Base-by-base conservation (phyloP, 2,329 filamentous ascomycete species). In the Ophiostoma perfectum region DNA sequence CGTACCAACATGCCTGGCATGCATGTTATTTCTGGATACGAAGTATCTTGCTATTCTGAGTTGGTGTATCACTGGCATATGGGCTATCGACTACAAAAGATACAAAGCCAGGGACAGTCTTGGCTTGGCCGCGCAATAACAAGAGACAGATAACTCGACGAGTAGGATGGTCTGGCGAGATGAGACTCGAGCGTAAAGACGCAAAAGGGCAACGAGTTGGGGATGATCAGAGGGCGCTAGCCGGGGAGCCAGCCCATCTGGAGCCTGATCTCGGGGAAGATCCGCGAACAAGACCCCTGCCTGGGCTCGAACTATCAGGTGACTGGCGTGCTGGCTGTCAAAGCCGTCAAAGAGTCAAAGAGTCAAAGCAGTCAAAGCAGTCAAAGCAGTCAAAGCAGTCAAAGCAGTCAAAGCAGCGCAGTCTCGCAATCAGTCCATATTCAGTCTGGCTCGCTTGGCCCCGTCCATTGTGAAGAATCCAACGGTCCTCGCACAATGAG, bases 271-370 rank as follows among this genome's bases (percentile, higher is more conserved):
- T 62, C 66, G 66, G 66, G 66, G 9, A 63, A 18, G 52, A 47
- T 67, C 66, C 55, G 66, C 66, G 66, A 47, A 47, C 41, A 27
- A 47, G 8, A 47, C 42, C 66, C 66, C 66, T 66, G 65, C 18
- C 36, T 52, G 14, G n/a, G 27, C 45, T 44, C n/a, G 4, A 45
- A 16, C 18, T 36, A 18, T 66, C 65, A 67, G 55, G 66, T 64
- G 66, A 64, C 66, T 16, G 27, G 27, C 27, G 27, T 27, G 27
- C 27, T 27, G 27, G 27, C 27, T 27, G 27, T 27, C 27, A 27
- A 27, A 27, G 27, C 27, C 2, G 27, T 27, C 27, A 27, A 27
- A 27, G 27, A 1, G 27, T 27, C 27, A 27, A 27, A 27, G 27
- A 27, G 27, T 27, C 27, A 27, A 27, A 1, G 27, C 27, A 27